phyloP scores from a whole-genome alignment of 805 yeast species.

The Spathaspora girioi region DNA sequence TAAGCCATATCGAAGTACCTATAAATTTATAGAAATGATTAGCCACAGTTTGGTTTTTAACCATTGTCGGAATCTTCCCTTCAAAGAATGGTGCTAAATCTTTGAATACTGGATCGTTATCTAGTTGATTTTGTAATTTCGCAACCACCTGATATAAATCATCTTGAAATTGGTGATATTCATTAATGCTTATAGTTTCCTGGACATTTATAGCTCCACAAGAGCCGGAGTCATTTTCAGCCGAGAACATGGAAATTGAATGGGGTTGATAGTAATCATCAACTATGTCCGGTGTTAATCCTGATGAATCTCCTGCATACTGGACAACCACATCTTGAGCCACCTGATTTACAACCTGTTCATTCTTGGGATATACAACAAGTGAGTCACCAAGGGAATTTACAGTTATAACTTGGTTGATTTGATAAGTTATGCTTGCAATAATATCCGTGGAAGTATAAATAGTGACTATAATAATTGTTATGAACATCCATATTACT shows the following conservation, averaged over 20 bases:
- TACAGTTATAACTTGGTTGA: too few relatives aligned
- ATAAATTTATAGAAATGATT: constrained; percentile 29
- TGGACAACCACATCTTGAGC: constrained; percentile 18
- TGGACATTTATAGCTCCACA: neutral
- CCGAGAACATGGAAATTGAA: neutral
- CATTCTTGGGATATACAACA: too few relatives aligned
- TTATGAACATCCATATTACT: too few relatives aligned
- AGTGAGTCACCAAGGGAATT: too few relatives aligned
- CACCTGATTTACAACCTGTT: too few relatives aligned
- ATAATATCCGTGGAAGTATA: too few relatives aligned
- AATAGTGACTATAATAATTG: too few relatives aligned
- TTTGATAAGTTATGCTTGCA: too few relatives aligned
- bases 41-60: constrained; percentile 8
- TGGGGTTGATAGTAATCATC: neutral
- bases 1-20: constrained; percentile 30
- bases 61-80: constrained; percentile 8
- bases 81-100: constrained; percentile 3
- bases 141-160: constrained; percentile 6
- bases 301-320: neutral
- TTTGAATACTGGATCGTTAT: constrained; percentile 3
- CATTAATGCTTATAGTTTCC: neutral
- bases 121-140: constrained; percentile 2
- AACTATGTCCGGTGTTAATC: neutral
- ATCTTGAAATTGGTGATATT: neutral
- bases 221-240: neutral